These are phyloP conservation scores for Chlamydomonas incerta DNA, from an alignment of 139 green algal species.

Conservation along the genomic window DNA sequence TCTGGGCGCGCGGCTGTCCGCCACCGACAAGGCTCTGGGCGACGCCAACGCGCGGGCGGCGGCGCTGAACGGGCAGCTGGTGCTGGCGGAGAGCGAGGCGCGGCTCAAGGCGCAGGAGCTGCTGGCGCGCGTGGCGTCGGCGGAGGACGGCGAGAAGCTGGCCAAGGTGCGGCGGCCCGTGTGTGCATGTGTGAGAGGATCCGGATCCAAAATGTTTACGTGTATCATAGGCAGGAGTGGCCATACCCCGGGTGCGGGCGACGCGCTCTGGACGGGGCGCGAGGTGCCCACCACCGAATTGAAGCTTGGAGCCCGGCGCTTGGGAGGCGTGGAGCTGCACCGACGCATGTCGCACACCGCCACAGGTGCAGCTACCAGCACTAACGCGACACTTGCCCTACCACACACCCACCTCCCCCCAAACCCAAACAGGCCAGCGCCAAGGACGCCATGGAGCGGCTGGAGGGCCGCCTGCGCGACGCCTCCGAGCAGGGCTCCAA, in stretches of 20 bases:
- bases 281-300: too few relatives aligned
- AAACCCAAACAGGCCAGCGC: not conserved
- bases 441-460: conserved; percentile 29
- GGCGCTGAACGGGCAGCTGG: conserved; percentile 40
- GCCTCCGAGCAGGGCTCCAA: not conserved
- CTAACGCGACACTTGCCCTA: too few relatives aligned
- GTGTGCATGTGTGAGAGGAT: too few relatives aligned
- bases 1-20: conserved; percentile 26
- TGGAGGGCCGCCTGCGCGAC: conserved; percentile 35
- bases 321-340: too few relatives aligned
- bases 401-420: too few relatives aligned
- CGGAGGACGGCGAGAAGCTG: conserved; percentile 37
- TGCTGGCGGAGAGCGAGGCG: conserved; percentile 46
- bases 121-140: conserved; percentile 14
- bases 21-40: conserved; percentile 31
- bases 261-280: too few relatives aligned
- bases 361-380: too few relatives aligned
- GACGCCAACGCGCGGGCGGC: conserved; percentile 41
- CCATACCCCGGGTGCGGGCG: too few relatives aligned
- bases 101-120: conserved; percentile 44
- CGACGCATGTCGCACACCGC: too few relatives aligned
- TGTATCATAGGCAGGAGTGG: too few relatives aligned
- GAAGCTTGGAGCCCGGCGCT: too few relatives aligned
- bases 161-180: conserved; percentile 2
- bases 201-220: too few relatives aligned